Evolutionary conservation across 2,329 filamentous ascomycete genomes (phyloP), one percentile per base, ranked within the genome.

Genomic region (Penicillium sp.): DNA sequence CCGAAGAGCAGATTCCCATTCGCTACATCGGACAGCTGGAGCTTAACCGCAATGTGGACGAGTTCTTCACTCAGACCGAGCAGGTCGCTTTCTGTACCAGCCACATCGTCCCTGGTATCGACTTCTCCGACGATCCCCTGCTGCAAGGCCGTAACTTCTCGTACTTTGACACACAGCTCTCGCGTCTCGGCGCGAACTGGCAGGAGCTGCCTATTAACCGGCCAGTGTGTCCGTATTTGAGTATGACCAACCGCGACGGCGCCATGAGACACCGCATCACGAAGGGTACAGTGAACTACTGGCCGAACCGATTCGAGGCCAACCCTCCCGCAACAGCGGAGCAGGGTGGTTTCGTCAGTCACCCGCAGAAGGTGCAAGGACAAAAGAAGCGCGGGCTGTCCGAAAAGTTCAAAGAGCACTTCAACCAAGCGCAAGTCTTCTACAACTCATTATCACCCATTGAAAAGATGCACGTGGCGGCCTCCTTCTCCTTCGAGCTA

Each of bases 71-170:
- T 0, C 84, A 94, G 72, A 91, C 87, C 0, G 91, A 95, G 76
- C 91, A 95, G 73, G 84, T 86, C 1, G 90, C 90, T 1, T 95
- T 94, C 73, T 92, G 88, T 67, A 93, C 91, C 1, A 83, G 85
- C 52, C 90, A 95, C 62, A 77, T 94, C 46, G 87, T 94, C 0
- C 89, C 88, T 0, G 90, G 90, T 22, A 88, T 92, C 55, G 89
- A 88, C 13, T 88, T 89, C 68, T 89, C 87, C 0, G 85, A 92
- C 56, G 90, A 92, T 58, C 89, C 89, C 2, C 80, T 92, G 2
- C 74, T 85, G 3, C 88, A 92, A 68, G 89, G 88, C 31, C 85
- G 89, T 32, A 92, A 91, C 75, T 85, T 85, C 69, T 82, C 78
- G 14, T 85, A 77, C 64, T 77, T 77, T 32, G 75, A 76, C 43